These are phyloP conservation scores for Mallotus repandus DNA, from an alignment of 441 rosid species.

Conservation along the genomic window DNA sequence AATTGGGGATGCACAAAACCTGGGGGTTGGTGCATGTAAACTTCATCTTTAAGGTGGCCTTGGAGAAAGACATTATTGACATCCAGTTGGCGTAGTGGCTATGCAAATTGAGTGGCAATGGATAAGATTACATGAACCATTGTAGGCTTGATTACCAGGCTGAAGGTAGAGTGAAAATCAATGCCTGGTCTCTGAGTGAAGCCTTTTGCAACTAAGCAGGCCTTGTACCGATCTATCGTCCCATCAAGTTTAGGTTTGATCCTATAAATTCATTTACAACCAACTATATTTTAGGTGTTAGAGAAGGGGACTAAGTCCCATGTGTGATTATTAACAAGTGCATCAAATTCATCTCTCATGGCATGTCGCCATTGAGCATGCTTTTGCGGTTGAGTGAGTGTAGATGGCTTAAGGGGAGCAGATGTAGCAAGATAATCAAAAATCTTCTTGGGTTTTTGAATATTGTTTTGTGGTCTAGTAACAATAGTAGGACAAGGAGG, in stretches of 20 bases:
- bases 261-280: not conserved
- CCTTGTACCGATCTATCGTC: not conserved
- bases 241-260: not conserved
- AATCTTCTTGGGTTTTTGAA: too few relatives aligned
- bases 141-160: not conserved
- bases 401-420: too few relatives aligned
- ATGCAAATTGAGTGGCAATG: not conserved
- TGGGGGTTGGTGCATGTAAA: not conserved
- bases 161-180: not conserved
- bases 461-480: too few relatives aligned
- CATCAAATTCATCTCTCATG: too few relatives aligned
- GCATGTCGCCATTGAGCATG: too few relatives aligned
- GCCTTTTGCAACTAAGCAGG: not conserved
- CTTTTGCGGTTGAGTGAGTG: too few relatives aligned
- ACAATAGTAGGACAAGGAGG: too few relatives aligned
- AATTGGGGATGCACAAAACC: not conserved
- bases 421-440: too few relatives aligned
- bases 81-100: not conserved
- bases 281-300: not conserved
- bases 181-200: not conserved
- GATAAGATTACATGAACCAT: not conserved
- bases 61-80: not conserved
- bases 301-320: too few relatives aligned
- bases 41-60: not conserved
- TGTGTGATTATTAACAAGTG: too few relatives aligned